Percentiles rank a stretch among this genome's conserved stretches.
Evolutionary conservation across 306 rosid genomes (phyloP).

Genomic region (Oemleria cerasiformis): DNA sequence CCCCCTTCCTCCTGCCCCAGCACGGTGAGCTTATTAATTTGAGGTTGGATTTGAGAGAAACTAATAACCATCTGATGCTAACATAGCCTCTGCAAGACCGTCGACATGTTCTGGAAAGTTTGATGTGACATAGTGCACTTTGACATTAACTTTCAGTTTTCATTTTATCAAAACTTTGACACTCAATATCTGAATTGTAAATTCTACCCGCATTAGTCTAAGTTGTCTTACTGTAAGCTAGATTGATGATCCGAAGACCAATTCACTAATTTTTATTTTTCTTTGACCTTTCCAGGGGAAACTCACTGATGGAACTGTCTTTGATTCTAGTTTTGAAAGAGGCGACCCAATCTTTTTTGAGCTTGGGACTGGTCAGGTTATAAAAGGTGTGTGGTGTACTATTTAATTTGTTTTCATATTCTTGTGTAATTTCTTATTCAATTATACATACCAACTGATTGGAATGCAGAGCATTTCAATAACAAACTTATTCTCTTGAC

Average conservation of each 20-base stretch:
- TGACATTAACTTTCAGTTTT: background rate
- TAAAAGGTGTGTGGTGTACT: constrained; percentile 60
- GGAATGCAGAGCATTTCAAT: background rate
- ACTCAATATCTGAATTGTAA: background rate
- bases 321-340: constrained; percentile 92
- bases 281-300: constrained; percentile 64
- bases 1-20: background rate
- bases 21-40: background rate
- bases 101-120: background rate
- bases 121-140: background rate
- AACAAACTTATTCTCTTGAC: background rate
- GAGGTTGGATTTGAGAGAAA: background rate
- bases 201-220: background rate
- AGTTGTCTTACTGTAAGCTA: background rate
- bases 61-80: background rate
- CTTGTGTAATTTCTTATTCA: background rate
- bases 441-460: background rate
- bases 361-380: constrained; percentile 94
- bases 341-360: constrained; percentile 81
- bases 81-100: background rate
- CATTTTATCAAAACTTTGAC: background rate
- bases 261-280: constrained; percentile 9
- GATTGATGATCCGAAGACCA: background rate
- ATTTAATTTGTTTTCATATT: background rate
- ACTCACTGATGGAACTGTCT: constrained; percentile 96